Evolutionary conservation across 2,329 filamentous ascomycete species (phyloP), one percentile per base, ranked within the genome.

Genomic region (Xylaria sp.): DNA sequence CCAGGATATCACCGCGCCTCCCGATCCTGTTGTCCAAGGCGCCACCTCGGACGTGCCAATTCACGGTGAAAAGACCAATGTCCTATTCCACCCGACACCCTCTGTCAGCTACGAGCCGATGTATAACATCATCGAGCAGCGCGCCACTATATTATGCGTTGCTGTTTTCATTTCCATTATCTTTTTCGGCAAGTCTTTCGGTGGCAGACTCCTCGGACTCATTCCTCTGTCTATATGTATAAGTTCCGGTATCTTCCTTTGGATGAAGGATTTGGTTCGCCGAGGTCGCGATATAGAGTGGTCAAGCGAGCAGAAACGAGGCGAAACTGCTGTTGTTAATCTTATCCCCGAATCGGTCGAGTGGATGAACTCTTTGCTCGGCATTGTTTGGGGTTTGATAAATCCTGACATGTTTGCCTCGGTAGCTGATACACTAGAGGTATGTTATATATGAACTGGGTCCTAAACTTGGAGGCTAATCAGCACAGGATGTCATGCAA

Each of bases 381-480:
- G 88, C 1, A 88, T 97, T 51, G 86, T 96, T 52, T 99, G 96
- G 96, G 92, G 93, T 0, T 84, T 98, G 3, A 90, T 98, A 72
- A 97, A 98, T 77, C 95, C 96, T 0, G 95, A 98, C 52, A 97
- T 98, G 92, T 96, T 99, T 80, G 85, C 89, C n/a, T 89, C 89
- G 6, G 88, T 98, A 9, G 94, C 94, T n/a, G 96, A 98, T 78
- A 98, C 93, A 13, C 87, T 96, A 6, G 93, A 96, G 65, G 78
- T 76, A 76, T 63, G 75, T 74, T 25, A 39, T 7, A 4, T 10
- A 37, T 25, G 44, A 39, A 18, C 23, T 13, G 1, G 2, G 8
- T 6, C 12, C 2, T 15, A 0, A 9, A 0, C 1, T 6, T 37
- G 50, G 0, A 23, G 15, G 59, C 61, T 74, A 74, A 79, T 73